Conservation (phyloP, 2,329 filamentous ascomycete species). For the Lachnellula suecica region DNA sequence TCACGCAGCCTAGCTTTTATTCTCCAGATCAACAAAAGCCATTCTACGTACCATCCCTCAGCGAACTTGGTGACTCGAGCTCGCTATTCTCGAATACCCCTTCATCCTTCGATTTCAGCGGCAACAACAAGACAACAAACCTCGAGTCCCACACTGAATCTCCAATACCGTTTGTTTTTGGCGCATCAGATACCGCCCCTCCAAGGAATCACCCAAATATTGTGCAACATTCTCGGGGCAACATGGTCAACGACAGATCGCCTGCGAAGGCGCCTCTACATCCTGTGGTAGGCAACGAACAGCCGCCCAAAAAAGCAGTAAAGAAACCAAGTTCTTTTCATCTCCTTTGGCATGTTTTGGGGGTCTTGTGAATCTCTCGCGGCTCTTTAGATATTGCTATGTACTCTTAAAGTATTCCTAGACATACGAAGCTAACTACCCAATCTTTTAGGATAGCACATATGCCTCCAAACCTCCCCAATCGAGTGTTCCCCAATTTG, state of each 20-base stretch:
- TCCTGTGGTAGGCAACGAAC: slow-evolving; percentile 23
- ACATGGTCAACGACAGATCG: slow-evolving; percentile 35
- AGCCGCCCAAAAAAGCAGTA: slow-evolving; percentile 13
- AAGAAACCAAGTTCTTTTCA: no score
- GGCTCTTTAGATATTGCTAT: no score
- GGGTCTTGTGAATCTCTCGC: no score
- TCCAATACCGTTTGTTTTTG: slow-evolving; percentile 23
- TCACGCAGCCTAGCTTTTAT: slow-evolving; percentile 1
- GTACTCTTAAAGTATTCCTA: no score
- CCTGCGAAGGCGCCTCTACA: slow-evolving; percentile 30
- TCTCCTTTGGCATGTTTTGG: no score
- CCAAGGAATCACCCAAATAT: neutral
- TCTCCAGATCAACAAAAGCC: slow-evolving; percentile 6
- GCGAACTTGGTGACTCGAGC: slow-evolving; percentile 33
- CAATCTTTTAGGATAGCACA: no score
- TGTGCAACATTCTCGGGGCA: slow-evolving; percentile 6
- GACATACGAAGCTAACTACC: no score
- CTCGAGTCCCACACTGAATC: slow-evolving; percentile 6
- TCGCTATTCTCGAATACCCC: slow-evolving; percentile 28
- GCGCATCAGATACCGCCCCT: slow-evolving; percentile 8
- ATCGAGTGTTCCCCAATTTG: slow-evolving; percentile 29
- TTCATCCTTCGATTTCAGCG: slow-evolving; percentile 11
- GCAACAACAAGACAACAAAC: neutral
- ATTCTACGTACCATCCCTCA: slow-evolving; percentile 2
- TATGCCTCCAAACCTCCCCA: slow-evolving; percentile 9